Base-by-base conservation (phyloP, 2,329 filamentous ascomycete genomes). In the Claviceps sp. region DNA sequence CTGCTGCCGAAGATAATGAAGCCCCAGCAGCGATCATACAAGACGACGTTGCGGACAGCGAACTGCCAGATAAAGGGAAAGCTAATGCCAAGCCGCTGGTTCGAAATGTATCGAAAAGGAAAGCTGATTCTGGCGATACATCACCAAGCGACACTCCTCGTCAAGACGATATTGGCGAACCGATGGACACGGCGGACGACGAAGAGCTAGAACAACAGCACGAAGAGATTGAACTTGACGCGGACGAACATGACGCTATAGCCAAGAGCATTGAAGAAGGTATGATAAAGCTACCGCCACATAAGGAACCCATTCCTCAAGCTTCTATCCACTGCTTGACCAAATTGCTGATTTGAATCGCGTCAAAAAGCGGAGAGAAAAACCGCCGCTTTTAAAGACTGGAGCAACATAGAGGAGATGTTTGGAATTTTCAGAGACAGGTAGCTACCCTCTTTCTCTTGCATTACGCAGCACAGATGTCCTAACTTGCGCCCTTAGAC, bases 361-460 rank as follows among this genome's bases (percentile, higher is more conserved):
- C 24, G 5, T 5, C 16, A 55, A 60, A 91, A 60, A 91, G 87
- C 87, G 57, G 80, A 87, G 61, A 83, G 82, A 63, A 93, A 91
- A 70, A 83, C 82, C 62, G 78, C 79, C 37, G 90, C 90, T 0
- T 84, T 90, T 63, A 87, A 89, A 52, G 82, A 89, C 58, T 77
- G 96, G 60, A 76, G 81, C 18, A 78, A 80, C 18, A 85, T 98
- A 44, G 91, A 97, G 65, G 85, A 85, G 65, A 87, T 93, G 63
- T 98, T 98, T 69, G 81, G 84, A 54, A 78, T 85, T 18, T 87
- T 97, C 62, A 81, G 89, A 61, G 89, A 89, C 57, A 84, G 82
- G 84, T 87, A 64, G 60, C 75, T 68, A 34, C 2, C 37, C 13
- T 30, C 13, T 20, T n/a, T 11, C 5, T 16, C 16, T n/a, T 38